Evolutionary conservation across 2,329 filamentous ascomycete genomes (phyloP).

Genomic region (Nannizzia gypsea): DNA sequence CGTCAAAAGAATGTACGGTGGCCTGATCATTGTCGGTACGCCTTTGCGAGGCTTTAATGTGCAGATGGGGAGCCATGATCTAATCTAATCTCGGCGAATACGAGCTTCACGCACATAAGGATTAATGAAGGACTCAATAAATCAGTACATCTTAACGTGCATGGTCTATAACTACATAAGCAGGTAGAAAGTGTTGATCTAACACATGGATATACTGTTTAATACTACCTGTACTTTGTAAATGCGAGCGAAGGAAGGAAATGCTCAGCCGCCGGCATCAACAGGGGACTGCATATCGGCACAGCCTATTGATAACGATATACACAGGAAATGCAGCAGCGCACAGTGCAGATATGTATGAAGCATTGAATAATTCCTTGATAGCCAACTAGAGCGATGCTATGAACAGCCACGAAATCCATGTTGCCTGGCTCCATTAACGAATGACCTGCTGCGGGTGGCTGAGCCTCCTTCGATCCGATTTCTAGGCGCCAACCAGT

Average conservation of each 20-base stretch:
- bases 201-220: too few relatives aligned
- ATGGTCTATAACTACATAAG: background rate
- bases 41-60: background rate
- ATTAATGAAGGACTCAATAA: background rate
- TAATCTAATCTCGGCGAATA: background rate
- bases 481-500: too few relatives aligned
- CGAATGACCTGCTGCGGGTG: background rate
- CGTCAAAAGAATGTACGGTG: background rate
- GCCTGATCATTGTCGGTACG: background rate
- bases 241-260: background rate
- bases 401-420: background rate
- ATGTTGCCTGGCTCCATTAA: background rate
- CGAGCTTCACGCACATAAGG: background rate
- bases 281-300: background rate
- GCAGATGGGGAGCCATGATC: background rate
- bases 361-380: background rate
- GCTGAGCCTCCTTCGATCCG: background rate
- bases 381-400: background rate
- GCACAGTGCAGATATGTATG: background rate
- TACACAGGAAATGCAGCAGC: background rate
- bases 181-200: too few relatives aligned
- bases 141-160: too few relatives aligned
- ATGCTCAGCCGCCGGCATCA: background rate
- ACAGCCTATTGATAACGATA: background rate
- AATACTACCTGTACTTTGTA: too few relatives aligned